Base-by-base conservation (phyloP, 2,329 filamentous ascomycete species). In the Beauveria sp. region DNA sequence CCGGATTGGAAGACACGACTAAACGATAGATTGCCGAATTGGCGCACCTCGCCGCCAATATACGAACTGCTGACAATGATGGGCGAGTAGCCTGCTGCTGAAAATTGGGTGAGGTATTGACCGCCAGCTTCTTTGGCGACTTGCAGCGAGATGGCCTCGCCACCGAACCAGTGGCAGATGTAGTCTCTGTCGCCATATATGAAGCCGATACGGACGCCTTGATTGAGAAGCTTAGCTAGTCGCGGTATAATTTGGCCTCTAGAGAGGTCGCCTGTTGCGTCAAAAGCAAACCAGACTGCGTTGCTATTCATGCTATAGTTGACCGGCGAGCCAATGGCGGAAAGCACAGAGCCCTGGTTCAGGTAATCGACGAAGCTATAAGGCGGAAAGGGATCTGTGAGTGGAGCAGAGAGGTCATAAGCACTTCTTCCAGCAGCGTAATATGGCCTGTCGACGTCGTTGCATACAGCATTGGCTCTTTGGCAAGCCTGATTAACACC, bases 11-110 rank as follows among this genome's bases (percentile, higher is more conserved):
- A 89, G 53, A 89, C 79, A 8, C 87, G 80, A 60, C 83, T 84
- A 70, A 89, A 89, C 18, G 82, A 85, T 60, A 89, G 80, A 67
- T 93, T 93, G 12, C 88, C 90, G 67, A 85, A 90, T 72, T 95
- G 89, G 4, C 90, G 83, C 0, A 91, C 89, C 61, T 84, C 83
- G 22, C 90, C 91, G 57, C 84, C 89, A 69, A 86, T 83, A 73
- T 88, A 88, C 7, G 81, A 79, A 28, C 79, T 80, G 69, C 91
- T 89, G 46, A 90, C 85, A 14, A 86, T 76, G 64, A 95, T 85
- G 16, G 88, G 84, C 0, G 85, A 83, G 70, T 95, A 95, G 1
- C 89, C 90, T 0, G 90, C 86, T 0, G 76, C 72, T 1, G 80
- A 75, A 70, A 93, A 95, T 31, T 75, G 73, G 1, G 74, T 72